Evolutionary conservation across 169 alveolate genomes (phyloP), one percentile per base, ranked within the genome.

Genomic region (Miamiensis avidus): DNA sequence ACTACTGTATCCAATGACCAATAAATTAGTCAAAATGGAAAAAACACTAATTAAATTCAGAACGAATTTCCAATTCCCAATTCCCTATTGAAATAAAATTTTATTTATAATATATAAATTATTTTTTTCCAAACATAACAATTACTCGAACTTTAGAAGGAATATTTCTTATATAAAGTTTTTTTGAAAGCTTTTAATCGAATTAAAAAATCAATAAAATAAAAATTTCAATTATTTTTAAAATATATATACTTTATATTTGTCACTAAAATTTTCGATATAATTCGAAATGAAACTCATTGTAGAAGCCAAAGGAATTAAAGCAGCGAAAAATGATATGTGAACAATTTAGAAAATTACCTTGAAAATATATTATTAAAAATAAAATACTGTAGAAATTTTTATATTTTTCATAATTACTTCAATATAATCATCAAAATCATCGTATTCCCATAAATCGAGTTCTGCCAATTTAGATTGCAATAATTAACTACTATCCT

Each of bases 391-490:
- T 77, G 27, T 1, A 33, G 64, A 33, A 73, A 73, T n/a, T 73
- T 73, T 73, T n/a, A 73, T 15, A 73, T 15, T n/a, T 25, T 65
- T 25, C 20, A 65, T 73, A n/a, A 73, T 31, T 77, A 77, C 90
- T 65, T 86, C 90, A 28, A 86, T 86, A 33, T 86, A 86, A 75
- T 86, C 90, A 81, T 86, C 90, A 25, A 86, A 86, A 86, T 86
- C 87, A 74, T 86, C 90, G 75, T 86, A 86, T 65, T 75, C 83
- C 75, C 81, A 81, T 11, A 86, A 30, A 1, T 86, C 87, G 26
- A 86, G 29, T 86, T 86, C 90, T 29, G 78, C 78, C 49, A 78
- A 32, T 0, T n/a, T 27, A 0, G 33, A 29, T 69, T 27, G 25
- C 29, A 29, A 64, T 0, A 65, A 28, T 30, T 28, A 32, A 26